Evolutionary conservation across 1,284 basidiomycete species (phyloP), one percentile per base, ranked within the genome.

Genomic region (Ganoderma boninense): DNA sequence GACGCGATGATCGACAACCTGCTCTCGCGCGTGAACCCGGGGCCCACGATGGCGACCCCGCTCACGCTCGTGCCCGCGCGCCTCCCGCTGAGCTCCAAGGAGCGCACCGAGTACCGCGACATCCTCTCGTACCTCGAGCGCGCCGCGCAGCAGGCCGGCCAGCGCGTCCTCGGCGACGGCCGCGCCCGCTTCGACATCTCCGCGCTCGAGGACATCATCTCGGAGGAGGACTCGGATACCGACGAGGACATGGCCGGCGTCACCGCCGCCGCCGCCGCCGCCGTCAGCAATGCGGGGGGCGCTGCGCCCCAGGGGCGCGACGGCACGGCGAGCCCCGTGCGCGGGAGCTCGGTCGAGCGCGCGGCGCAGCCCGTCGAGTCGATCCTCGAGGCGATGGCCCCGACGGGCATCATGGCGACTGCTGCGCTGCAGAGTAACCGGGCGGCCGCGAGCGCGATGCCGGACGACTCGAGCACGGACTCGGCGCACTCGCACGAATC

Each of bases 1-100:
- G 79, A 82, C 64, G 78, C 79, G 18, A 68, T 75, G 67, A 80
- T 83, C 66, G 79, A 79, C 66, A 66, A 74, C 42, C 72, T 81
- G 23, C 77, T 83, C 68, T 70, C 68, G 23, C 74, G 76, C 49
- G 70, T 82, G 32, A 80, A 79, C 66, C 77, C 75, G n/a, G 70
- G 77, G 40, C 73, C 79, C 26, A 66, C 74, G 29, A 71, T 75
- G 68, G 72, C 77, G 18, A 81, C 80, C 2, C 80, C 79, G 46
- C 73, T 82, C 26, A 73, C 77, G 23, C 73, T 80, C 66, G 75
- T 74, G 14, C 75, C 78, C n/a, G 70, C 77, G 29, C 76, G 76
- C 42, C 70, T 80, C 7, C 65, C 75, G 4, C 65, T 80, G 14
- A 77, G 71, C 11, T 64, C 73, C 10, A 70, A 69, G n/a, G 78